These are phyloP conservation scores for Pezicula radicicola DNA, from an alignment of 2,329 filamentous ascomycete species.

Conservation along the genomic window DNA sequence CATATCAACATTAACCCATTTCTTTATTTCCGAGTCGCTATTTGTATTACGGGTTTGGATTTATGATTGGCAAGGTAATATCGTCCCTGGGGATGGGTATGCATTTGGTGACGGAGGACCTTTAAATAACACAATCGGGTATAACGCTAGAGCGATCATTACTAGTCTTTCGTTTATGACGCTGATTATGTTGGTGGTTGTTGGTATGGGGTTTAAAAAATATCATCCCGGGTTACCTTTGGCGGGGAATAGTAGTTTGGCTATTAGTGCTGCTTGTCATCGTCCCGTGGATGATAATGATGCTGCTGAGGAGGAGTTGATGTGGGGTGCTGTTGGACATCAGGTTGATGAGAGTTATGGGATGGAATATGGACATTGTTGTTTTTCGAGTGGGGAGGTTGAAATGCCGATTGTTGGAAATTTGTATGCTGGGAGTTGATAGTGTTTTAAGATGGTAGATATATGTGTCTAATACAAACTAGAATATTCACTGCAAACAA, in stretches of 20 bases:
- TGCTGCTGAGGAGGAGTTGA: not conserved
- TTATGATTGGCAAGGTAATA: slow-evolving; percentile 1
- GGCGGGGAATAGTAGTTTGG: not conserved
- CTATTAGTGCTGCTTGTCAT: slow-evolving; percentile 3
- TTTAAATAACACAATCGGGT: not conserved
- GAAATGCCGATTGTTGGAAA: not conserved
- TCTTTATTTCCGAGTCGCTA: not conserved
- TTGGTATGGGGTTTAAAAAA: not conserved
- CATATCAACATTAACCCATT: not conserved
- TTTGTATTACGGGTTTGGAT: not conserved
- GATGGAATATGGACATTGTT: not conserved
- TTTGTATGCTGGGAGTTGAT: not conserved
- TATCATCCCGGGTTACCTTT: not conserved
- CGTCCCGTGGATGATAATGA: not conserved
- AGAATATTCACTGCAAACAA: no score
- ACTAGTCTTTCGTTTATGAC: not conserved
- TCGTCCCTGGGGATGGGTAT: not conserved
- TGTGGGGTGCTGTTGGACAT: not conserved
- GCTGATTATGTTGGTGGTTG: not conserved
- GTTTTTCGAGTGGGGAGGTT: not conserved
- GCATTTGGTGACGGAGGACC: not conserved
- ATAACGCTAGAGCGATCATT: not conserved
- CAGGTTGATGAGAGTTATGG: not conserved
- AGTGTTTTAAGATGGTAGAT: no score
- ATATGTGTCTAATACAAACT: no score